Conservation (phyloP, 345 rosid species). For the Atalantia buxifolia region DNA sequence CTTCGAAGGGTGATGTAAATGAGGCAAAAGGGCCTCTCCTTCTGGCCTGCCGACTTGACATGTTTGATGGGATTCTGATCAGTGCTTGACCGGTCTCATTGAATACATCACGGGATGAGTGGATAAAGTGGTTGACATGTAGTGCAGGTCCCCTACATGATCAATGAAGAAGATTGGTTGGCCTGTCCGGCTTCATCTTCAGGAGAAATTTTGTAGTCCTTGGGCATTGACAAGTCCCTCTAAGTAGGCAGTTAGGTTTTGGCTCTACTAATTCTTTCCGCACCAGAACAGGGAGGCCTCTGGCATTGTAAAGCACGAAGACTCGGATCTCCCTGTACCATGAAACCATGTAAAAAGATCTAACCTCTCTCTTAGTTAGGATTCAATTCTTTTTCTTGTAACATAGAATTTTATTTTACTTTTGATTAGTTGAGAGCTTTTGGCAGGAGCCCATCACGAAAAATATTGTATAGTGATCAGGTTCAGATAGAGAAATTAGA, state of each 20-base stretch:
- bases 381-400: slow-evolving; percentile 47
- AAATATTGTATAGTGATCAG: slow-evolving; percentile 48
- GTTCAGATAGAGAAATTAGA: slow-evolving; percentile 34
- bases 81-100: not conserved
- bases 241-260: slow-evolving; percentile 13
- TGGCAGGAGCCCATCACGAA: slow-evolving; percentile 28
- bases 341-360: slow-evolving; percentile 46
- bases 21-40: slow-evolving; percentile 7
- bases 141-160: slow-evolving; percentile 3
- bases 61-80: slow-evolving; percentile 14
- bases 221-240: slow-evolving; percentile 10
- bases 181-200: slow-evolving; percentile 8
- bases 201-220: slow-evolving; percentile 20
- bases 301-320: slow-evolving; percentile 22
- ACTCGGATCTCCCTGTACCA: slow-evolving; percentile 32
- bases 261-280: slow-evolving; percentile 15
- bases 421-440: slow-evolving; percentile 22
- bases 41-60: slow-evolving; percentile 16
- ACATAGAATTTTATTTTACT: slow-evolving; percentile 19
- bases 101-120: not conserved
- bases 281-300: slow-evolving; percentile 27
- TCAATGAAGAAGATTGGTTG: slow-evolving; percentile 12
- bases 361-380: slow-evolving; percentile 45
- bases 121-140: slow-evolving; percentile 1
- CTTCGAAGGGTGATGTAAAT: slow-evolving; percentile 11